phyloP scores from a whole-genome alignment of 2,329 filamentous ascomycete genomes.

The Daldinia sp. region DNA sequence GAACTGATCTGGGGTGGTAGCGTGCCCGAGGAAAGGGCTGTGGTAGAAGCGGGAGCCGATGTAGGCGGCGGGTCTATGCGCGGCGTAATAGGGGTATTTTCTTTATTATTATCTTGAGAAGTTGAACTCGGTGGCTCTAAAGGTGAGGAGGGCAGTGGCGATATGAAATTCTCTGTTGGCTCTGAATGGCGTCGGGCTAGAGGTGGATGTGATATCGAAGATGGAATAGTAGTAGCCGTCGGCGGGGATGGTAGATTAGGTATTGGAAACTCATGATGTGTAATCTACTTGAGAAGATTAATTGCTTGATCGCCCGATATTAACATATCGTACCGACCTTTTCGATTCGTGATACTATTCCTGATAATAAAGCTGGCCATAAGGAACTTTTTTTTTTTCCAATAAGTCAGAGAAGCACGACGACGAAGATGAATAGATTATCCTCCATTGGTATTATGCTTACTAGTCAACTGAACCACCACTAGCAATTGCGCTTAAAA shows the following conservation, averaged over 20 bases:
- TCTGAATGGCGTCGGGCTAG: slow-evolving; percentile 52
- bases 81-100: slow-evolving; percentile 63
- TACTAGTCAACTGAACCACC: slow-evolving; percentile 69
- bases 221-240: slow-evolving; percentile 42
- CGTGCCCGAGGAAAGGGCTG: slow-evolving; percentile 54
- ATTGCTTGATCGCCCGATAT: slow-evolving; percentile 12
- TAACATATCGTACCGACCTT: slow-evolving; percentile 55
- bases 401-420: slow-evolving; percentile 28
- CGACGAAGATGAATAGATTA: slow-evolving; percentile 9
- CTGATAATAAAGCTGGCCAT: slow-evolving; percentile 56
- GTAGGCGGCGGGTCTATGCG: slow-evolving; percentile 52
- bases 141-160: slow-evolving; percentile 61
- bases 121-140: slow-evolving; percentile 51
- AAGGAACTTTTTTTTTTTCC: slow-evolving; percentile 48
- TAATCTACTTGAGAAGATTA: slow-evolving; percentile 67
- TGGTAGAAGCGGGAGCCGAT: slow-evolving; percentile 53
- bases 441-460: slow-evolving; percentile 46
- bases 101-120: slow-evolving; percentile 77
- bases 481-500: slow-evolving; percentile 62
- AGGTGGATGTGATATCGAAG: slow-evolving; percentile 51
- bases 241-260: slow-evolving; percentile 63
- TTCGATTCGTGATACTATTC: slow-evolving; percentile 60
- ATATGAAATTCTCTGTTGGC: slow-evolving; percentile 58
- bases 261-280: slow-evolving; percentile 79
- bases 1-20: slow-evolving; percentile 74